Percentiles rank a stretch among this genome's conserved stretches.
phyloP scores from a whole-genome alignment of 371 early-diverging fungal genomes.

The Mucor circinelloides region DNA sequence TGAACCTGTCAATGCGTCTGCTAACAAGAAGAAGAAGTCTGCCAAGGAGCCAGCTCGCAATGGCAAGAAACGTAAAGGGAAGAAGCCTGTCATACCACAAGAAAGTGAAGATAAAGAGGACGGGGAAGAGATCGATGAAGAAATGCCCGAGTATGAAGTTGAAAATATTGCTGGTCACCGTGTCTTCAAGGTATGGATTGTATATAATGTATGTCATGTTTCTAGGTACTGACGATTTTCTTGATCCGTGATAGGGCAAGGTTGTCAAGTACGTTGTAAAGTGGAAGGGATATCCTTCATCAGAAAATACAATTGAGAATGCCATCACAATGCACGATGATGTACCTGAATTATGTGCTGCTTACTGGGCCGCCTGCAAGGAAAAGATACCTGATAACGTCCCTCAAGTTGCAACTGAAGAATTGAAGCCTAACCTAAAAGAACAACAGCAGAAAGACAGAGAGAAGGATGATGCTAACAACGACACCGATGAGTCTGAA shows the following conservation, averaged over 20 bases:
- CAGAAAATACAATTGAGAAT: slow-evolving; percentile 30
- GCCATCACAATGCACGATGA: slow-evolving; percentile 30
- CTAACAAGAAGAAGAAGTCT: neutral
- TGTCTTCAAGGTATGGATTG: slow-evolving; percentile 11
- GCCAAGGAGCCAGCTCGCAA: neutral
- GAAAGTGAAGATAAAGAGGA: neutral
- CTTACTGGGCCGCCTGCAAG: slow-evolving; percentile 28
- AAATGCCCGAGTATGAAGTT: slow-evolving; percentile 15
- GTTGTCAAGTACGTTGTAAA: slow-evolving; percentile 23
- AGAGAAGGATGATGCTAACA: neutral
- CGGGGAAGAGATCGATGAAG: neutral
- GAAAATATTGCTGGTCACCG: slow-evolving; percentile 17
- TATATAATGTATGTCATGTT: no score
- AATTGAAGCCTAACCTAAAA: neutral
- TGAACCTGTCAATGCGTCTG: neutral
- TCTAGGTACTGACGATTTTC: neutral
- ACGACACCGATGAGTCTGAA: neutral
- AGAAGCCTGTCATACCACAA: neutral
- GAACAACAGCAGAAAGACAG: neutral
- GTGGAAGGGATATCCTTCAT: slow-evolving; percentile 25
- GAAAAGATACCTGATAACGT: slow-evolving; percentile 16
- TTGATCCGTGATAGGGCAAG: slow-evolving; percentile 10
- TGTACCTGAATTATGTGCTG: slow-evolving; percentile 27
- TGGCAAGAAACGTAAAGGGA: neutral
- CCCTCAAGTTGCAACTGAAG: neutral